These are phyloP conservation scores for Thalassiosira livingstoniorum DNA, from an alignment of 352 stramenopile genomes.

Conservation along the genomic window DNA sequence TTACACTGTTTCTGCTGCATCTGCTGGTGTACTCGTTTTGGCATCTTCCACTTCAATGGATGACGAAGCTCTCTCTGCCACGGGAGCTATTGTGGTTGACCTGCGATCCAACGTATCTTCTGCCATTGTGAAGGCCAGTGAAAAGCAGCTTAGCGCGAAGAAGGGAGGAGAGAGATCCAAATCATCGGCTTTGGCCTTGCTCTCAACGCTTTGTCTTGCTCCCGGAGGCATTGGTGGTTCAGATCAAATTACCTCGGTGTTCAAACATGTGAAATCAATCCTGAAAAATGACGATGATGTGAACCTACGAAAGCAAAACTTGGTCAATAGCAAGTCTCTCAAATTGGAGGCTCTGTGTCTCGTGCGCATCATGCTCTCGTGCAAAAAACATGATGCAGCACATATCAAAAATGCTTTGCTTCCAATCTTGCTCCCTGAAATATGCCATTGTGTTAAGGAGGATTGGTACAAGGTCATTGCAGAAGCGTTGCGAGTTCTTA, in stretches of 20 bases:
- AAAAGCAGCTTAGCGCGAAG: constrained; percentile 83
- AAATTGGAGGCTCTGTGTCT: constrained; percentile 96
- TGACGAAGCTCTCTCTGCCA: constrained; percentile 34
- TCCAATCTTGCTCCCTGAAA: constrained; percentile 87
- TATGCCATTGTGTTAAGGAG: constrained; percentile 91
- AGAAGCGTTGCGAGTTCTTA: constrained; percentile 93
- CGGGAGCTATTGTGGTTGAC: constrained; percentile 65
- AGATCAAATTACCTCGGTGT: constrained; percentile 77
- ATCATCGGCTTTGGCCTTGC: constrained; percentile 71
- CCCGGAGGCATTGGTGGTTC: constrained; percentile 78
- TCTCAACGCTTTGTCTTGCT: constrained; percentile 78
- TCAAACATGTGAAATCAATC: constrained; percentile 82
- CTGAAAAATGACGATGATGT: constrained; percentile 82
- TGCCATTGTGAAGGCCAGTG: constrained; percentile 78
- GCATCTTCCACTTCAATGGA: constrained; percentile 56
- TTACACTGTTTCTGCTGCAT: constrained; percentile 84
- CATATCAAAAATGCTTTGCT: constrained; percentile 88
- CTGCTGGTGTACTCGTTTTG: constrained; percentile 63
- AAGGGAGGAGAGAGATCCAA: constrained; percentile 82
- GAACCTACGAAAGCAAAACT: constrained; percentile 40
- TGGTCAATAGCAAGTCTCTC: constrained; percentile 90
- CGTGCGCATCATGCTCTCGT: constrained; percentile 90
- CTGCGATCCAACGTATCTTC: constrained; percentile 70
- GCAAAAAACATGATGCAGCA: constrained; percentile 88
- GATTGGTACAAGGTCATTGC: constrained; percentile 99